Evolutionary conservation across 805 yeast genomes (phyloP), one percentile per base, ranked within the genome.

Genomic region (Saccharomycopsis fermentans): DNA sequence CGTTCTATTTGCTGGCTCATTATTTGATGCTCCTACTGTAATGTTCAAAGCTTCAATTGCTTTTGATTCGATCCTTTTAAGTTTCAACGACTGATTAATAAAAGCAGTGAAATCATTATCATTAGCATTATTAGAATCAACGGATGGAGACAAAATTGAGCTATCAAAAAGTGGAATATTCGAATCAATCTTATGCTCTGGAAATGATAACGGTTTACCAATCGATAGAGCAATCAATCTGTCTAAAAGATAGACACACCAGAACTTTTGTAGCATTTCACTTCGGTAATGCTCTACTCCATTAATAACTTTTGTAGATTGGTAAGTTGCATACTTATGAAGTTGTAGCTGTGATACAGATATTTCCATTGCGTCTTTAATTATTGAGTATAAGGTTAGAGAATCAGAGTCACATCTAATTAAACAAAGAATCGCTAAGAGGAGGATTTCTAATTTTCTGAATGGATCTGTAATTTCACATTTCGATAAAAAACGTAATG

Each of bases 171-270:
- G 64, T 0, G 86, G 85, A 48, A 81, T 61, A 58, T 77, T 74
- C 1, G 63, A 54, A 63, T 77, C 81, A 52, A 82, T 77, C 50
- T 76, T 74, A 2, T 73, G 64, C 66, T 83, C 88, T 24, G 72
- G 69, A n/a, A 84, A 66, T 1, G 77, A 71, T 64, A 79, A 81
- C 1, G 81, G 81, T 65, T 79, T 80, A 4, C 86, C 83, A 12
- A 83, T 82, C 8, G 86, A 81, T 40, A 82, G 78, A 40, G 83
- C 78, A 54, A 82, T 80, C 70, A 82, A 76, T 65, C 86, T 76
- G 65, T 83, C 88, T 52, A 81, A 65, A n/a, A 81, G 65, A 66
- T 82, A 83, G 6, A 79, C 78, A 66, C 84, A 80, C 87, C 87
- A 83, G 71, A 84, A 83, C 17, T 81, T 69, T 62, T 87, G 73